Base-by-base conservation (phyloP, 495 filamentous ascomycete genomes). In the Penicillium pulvis region DNA sequence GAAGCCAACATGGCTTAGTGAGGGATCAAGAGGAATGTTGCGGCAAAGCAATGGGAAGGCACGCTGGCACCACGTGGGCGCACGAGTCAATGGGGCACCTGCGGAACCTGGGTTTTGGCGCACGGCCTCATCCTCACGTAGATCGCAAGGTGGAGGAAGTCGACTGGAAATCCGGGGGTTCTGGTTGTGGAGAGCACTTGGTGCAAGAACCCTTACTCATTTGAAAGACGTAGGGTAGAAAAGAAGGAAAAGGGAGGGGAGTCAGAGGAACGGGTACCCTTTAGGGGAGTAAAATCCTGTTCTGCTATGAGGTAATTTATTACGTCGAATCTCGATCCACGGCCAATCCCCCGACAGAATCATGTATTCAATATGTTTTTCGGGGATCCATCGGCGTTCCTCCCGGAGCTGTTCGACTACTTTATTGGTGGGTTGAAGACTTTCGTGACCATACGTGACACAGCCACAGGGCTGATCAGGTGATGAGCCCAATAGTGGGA, bases 51-150 rank as follows among this genome's bases (percentile, higher is more conserved):
- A 28, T 70, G 55, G 59, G 61, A 67, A 52, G 55, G 66, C 61
- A 67, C 68, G 71, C 70, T 61, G 60, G 61, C 65, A 74, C 74
- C 75, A 77, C 74, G 74, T 77, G 73, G 75, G 76, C 67, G 70
- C 69, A 78, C 68, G 69, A 75, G 65, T 76, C 63, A 67, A 75
- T 68, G 71, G 67, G 62, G 68, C 66, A 66, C 67, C 72, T 71
- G 71, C 67, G 70, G 66, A 68, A 69, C 68, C 65, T 64, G 52
- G 46, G 57, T 45, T 48, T 56, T 43, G 59, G 61, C 58, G 62
- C 67, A 68, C 67, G 62, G 67, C 60, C 67, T 63, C 67, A 70
- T 67, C 42, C 60, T 69, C 59, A 57, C 46, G 60, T 59, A 50
- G 46, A 43, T 56, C 49, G 53, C 23, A 51, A 51, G 44, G 50